These are phyloP conservation scores for Russula sp. DNA, from an alignment of 768 basidiomycete genomes.

Conservation along the genomic window DNA sequence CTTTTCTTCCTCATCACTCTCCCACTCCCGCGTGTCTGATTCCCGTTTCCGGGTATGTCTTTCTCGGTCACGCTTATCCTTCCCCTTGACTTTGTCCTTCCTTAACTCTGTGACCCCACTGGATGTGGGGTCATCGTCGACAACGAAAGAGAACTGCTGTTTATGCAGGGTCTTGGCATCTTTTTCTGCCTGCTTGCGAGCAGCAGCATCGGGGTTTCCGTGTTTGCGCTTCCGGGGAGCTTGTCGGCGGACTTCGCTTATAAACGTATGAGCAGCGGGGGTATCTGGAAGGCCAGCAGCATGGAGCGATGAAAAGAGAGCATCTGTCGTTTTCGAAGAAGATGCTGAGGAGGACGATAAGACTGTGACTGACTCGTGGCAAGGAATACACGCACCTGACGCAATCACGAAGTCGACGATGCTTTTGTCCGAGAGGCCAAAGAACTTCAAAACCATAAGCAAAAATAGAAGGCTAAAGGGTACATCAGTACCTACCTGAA, in stretches of 20 bases:
- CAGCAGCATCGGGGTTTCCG: constrained; percentile 42
- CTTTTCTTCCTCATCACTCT: constrained; percentile 83
- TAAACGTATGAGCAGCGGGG: constrained; percentile 72
- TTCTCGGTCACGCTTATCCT: constrained; percentile 49
- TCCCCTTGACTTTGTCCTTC: constrained; percentile 30
- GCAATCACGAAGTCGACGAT: constrained; percentile 85
- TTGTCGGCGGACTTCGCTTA: constrained; percentile 64
- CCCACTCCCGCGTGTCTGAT: constrained; percentile 77
- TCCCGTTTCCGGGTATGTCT: constrained; percentile 74
- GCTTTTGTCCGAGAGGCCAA: constrained; percentile 76
- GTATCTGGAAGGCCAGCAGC: constrained; percentile 76
- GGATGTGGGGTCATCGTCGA: constrained; percentile 64
- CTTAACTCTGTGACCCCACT: constrained; percentile 34
- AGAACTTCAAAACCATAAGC: constrained; percentile 43
- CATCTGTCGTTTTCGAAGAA: constrained; percentile 72
- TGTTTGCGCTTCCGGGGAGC: constrained; percentile 74
- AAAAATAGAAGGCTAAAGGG: constrained; percentile 1
- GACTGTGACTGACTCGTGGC: constrained; percentile 2
- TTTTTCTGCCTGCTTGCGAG: constrained; percentile 65
- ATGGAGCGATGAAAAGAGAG: constrained; percentile 68
- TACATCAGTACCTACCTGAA: constrained; percentile 44
- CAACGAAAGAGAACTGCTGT: constrained; percentile 71
- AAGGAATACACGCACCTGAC: constrained; percentile 46
- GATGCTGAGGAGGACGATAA: constrained; percentile 44
- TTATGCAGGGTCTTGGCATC: constrained; percentile 61